These are phyloP conservation scores for Penicillium sp. DNA, from an alignment of 2,329 filamentous ascomycete genomes.

Conservation along the genomic window DNA sequence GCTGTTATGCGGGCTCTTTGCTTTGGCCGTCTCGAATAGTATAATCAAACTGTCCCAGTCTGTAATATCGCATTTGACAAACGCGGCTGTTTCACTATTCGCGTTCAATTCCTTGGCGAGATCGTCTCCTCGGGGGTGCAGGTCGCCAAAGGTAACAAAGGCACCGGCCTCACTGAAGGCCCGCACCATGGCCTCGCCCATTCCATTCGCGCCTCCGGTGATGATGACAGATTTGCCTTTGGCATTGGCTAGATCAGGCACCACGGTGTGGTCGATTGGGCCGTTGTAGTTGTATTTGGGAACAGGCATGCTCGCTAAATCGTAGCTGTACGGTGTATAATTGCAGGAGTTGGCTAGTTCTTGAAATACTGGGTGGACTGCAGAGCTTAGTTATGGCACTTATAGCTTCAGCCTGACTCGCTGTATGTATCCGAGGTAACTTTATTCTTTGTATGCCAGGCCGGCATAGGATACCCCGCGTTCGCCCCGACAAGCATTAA, in stretches of 20 bases:
- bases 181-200: constrained; percentile 38
- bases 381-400: neutral
- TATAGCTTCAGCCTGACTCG: neutral
- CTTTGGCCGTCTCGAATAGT: constrained; percentile 42
- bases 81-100: neutral
- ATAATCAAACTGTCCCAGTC: constrained; percentile 38
- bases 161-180: constrained; percentile 38
- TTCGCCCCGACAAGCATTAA: neutral
- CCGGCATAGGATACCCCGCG: neutral
- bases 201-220: constrained; percentile 29
- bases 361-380: neutral
- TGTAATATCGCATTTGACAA: neutral
- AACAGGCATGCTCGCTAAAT: neutral
- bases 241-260: neutral
- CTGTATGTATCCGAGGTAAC: neutral
- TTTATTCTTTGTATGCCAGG: neutral
- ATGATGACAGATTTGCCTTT: constrained; percentile 10
- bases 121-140: constrained; percentile 4
- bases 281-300: neutral
- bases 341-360: neutral
- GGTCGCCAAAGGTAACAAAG: constrained; percentile 40
- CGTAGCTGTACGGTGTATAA: neutral
- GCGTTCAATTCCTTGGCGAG: neutral
- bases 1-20: constrained; percentile 36
- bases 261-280: neutral